Evolutionary conservation across 306 rosid species (phyloP), one percentile per base, ranked within the genome.

Genomic region (Erythrophleum fordii): DNA sequence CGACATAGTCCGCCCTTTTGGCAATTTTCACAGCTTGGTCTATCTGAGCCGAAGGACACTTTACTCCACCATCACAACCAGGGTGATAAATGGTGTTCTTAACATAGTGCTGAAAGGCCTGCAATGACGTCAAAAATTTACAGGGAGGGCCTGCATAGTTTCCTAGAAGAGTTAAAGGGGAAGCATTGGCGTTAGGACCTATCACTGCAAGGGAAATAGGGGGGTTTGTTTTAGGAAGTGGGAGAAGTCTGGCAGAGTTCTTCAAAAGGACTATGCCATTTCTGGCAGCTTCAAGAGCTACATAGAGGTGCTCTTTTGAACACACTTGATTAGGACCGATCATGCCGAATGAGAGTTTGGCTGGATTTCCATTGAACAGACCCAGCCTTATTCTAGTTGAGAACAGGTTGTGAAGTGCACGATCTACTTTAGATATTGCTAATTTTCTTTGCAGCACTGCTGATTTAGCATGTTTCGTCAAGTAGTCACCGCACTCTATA

Each of bases 71-170:
- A 65, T 89, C 83, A 69, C 98, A 95, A 11, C 99, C 99, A 10
- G 83, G 87, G 61, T 88, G 93, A 62, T 77, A 93, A 25, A 83
- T 39, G 7, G 89, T 29, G 39, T 83, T 25, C 82, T 84, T 86
- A 37, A 83, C 92, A 73, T 90, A 90, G 58, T 83, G 80, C 46
- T 51, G 89, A 72, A 95, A 77, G 11, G 88, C 97, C 72, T 88
- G 84, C 44, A 95, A 82, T 79, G 92, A 85, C 1, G 94, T 88
- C 11, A 89, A 53, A 2, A 31, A 11, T 72, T 76, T 93, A 85
- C 99, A 95, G 25, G 99, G 97, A 70, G 84, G 90, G 56, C 99
- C 99, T 9, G 86, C 91, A 64, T 95, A 95, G 86, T 93, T 91
- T 81, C 99, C 99, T 0, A 79, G 80, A 66, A 95, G 98, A 31